Conservation (phyloP, 1,284 basidiomycete species). For the Tylopilus sp. region DNA sequence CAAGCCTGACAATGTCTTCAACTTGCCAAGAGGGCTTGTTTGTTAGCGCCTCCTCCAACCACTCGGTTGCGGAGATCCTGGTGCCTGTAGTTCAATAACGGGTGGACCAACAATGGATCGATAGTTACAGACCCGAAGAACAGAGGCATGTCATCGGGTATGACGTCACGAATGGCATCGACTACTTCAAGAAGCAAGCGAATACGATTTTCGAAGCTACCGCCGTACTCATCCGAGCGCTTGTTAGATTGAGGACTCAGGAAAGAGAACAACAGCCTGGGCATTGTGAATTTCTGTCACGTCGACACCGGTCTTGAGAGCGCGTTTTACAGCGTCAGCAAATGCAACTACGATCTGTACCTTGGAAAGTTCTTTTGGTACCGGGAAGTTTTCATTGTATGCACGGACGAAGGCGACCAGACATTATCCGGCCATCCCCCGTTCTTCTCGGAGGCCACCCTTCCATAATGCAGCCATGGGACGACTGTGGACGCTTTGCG, state of each 20-base stretch:
- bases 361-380: conserved; percentile 52
- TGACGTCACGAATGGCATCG: conserved; percentile 48
- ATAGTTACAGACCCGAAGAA: conserved; percentile 55
- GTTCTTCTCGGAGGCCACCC: conserved; percentile 42
- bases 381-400: conserved; percentile 46
- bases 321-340: conserved; percentile 51
- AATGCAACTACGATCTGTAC: conserved; percentile 58
- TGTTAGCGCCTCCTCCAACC: conserved; percentile 50
- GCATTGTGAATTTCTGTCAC: conserved; percentile 67
- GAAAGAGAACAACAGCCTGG: conserved; percentile 56
- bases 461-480: conserved; percentile 50
- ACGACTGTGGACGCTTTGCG: conserved; percentile 62
- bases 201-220: conserved; percentile 67
- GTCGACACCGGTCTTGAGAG: conserved; percentile 57
- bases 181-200: conserved; percentile 59
- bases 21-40: conserved; percentile 54
- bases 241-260: conserved; percentile 63
- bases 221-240: conserved; percentile 72
- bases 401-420: conserved; percentile 55
- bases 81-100: conserved; percentile 22
- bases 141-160: conserved; percentile 59
- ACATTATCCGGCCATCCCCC: conserved; percentile 72
- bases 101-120: conserved; percentile 20
- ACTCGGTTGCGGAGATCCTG: conserved; percentile 57
- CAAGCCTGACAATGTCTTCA: conserved; percentile 56